A percentile compares a stretch with the other conserved stretches of the same genome.
These are phyloP conservation scores for Tylopilus orsonianus DNA, from an alignment of 1,284 basidiomycete species.

Conservation along the genomic window DNA sequence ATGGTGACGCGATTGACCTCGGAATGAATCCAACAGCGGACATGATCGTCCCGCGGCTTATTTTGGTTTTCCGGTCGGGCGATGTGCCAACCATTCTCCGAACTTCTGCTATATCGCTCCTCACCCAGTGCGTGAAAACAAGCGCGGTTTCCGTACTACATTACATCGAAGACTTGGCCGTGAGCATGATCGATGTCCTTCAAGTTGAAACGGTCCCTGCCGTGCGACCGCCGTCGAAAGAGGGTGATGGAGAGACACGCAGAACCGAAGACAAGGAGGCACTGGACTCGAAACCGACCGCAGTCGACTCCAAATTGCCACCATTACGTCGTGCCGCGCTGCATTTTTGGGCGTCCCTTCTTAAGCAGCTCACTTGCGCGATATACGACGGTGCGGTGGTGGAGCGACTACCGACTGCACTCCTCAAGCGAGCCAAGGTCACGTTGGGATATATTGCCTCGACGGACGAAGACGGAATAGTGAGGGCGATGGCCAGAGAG, in stretches of 20 bases:
- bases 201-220: slow-evolving; percentile 65
- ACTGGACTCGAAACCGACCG: slow-evolving; percentile 47
- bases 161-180: slow-evolving; percentile 62
- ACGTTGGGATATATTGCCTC: slow-evolving; percentile 71
- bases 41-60: slow-evolving; percentile 69
- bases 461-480: slow-evolving; percentile 73
- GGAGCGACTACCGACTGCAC: slow-evolving; percentile 36
- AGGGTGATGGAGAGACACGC: slow-evolving; percentile 15
- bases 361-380: slow-evolving; percentile 52
- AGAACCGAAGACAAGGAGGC: slow-evolving; percentile 18
- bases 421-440: slow-evolving; percentile 54
- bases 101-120: slow-evolving; percentile 80
- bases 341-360: slow-evolving; percentile 70
- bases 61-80: slow-evolving; percentile 55
- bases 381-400: slow-evolving; percentile 40
- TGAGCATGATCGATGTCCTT: slow-evolving; percentile 75
- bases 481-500: slow-evolving; percentile 79
- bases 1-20: background rate
- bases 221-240: slow-evolving; percentile 12
- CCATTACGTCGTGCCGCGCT: slow-evolving; percentile 80
- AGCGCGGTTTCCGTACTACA: slow-evolving; percentile 61
- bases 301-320: slow-evolving; percentile 69
- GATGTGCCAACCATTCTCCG: slow-evolving; percentile 72
- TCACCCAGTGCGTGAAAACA: slow-evolving; percentile 71
- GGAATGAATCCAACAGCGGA: slow-evolving; percentile 49